These are phyloP conservation scores for Botrytis paeoniae DNA, from an alignment of 2,329 filamentous ascomycete genomes.

Conservation along the genomic window DNA sequence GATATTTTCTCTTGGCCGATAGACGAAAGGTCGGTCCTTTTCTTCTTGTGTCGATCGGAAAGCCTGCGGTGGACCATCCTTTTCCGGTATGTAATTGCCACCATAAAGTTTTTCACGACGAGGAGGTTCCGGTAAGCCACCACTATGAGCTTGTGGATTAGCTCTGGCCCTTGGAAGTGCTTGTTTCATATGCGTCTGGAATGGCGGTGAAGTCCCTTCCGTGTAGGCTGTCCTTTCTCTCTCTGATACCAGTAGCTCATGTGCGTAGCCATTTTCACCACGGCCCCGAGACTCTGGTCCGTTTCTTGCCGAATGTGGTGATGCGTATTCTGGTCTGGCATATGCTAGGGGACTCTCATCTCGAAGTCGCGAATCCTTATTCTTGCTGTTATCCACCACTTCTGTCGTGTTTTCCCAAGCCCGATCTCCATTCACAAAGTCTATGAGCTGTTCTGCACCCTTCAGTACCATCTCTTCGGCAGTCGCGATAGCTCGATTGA, in stretches of 20 bases:
- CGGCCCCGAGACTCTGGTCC: not conserved
- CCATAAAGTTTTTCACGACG: not conserved
- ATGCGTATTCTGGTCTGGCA: not conserved
- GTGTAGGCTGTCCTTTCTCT: not conserved
- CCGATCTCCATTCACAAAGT: not conserved
- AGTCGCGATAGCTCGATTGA: not conserved
- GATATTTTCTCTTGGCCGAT: not conserved
- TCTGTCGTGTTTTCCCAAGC: not conserved
- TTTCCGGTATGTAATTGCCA: no score
- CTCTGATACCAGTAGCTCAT: not conserved
- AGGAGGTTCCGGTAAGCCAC: not conserved
- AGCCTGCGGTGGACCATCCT: not conserved
- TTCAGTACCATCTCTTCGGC: not conserved
- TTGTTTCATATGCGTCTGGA: not conserved
- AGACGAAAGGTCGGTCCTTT: not conserved
- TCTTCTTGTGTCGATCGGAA: not conserved
- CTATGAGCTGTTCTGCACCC: not conserved
- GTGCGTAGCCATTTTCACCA: not conserved
- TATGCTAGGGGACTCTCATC: not conserved
- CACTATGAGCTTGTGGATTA: not conserved
- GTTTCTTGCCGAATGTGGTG: not conserved
- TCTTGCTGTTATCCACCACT: not conserved
- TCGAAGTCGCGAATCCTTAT: not conserved
- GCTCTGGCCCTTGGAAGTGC: not conserved
- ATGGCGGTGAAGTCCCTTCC: not conserved